phyloP scores from a whole-genome alignment of 495 filamentous ascomycete species.

The Annulohypoxylon nitens region DNA sequence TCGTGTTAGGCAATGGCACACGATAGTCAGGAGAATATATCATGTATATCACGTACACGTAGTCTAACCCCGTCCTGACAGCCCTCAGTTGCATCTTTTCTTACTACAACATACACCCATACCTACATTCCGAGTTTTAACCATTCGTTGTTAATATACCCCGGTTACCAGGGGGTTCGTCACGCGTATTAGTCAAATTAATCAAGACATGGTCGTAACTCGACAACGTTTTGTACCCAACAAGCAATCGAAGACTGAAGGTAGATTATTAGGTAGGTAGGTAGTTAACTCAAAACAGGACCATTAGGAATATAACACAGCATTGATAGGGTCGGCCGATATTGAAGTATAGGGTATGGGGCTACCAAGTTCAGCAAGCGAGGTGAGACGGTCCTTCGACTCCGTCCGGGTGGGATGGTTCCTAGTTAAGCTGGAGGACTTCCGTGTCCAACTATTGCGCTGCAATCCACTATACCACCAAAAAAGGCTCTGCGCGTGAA shows the following conservation, averaged over 20 bases:
- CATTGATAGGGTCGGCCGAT: slow-evolving; percentile 30
- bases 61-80: slow-evolving; percentile 17
- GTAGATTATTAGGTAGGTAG: background rate
- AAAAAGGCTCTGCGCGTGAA: background rate
- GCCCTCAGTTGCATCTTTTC: background rate
- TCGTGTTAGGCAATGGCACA: slow-evolving; percentile 15
- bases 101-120: background rate
- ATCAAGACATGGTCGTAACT: slow-evolving; percentile 19
- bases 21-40: slow-evolving; percentile 30
- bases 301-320: slow-evolving; percentile 9
- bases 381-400: slow-evolving; percentile 50
- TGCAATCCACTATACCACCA: too few relatives aligned
- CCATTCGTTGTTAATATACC: slow-evolving; percentile 9
- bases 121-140: slow-evolving; percentile 1
- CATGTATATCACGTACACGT: slow-evolving; percentile 33
- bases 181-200: slow-evolving; percentile 30
- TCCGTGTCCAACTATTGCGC: too few relatives aligned
- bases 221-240: slow-evolving; percentile 6
- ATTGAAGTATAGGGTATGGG: slow-evolving; percentile 21
- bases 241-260: background rate
- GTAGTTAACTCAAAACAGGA: background rate
- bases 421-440: background rate
- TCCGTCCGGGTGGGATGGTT: slow-evolving; percentile 40
- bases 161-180: slow-evolving; percentile 7
- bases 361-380: slow-evolving; percentile 26